phyloP scores from a whole-genome alignment of 176 grass and related monocot species.

The Musa beccarii region DNA sequence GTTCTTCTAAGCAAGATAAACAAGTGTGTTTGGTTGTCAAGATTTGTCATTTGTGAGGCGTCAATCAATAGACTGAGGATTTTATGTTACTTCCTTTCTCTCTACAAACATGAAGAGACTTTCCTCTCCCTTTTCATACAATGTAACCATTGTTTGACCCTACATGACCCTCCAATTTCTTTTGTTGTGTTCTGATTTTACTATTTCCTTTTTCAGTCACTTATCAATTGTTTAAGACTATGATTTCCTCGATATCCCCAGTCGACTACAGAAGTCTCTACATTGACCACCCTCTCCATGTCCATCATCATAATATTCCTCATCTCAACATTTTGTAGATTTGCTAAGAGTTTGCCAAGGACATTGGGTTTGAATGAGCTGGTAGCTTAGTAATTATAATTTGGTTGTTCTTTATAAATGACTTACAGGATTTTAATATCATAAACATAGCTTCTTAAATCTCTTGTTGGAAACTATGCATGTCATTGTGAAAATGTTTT shows the following conservation, averaged over 20 bases:
- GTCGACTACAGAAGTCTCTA: background rate
- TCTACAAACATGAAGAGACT: background rate
- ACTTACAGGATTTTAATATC: background rate
- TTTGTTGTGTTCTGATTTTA: background rate
- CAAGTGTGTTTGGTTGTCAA: background rate
- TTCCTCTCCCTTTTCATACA: too few relatives aligned
- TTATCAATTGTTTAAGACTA: background rate
- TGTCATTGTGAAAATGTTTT: slow-evolving; percentile 1
- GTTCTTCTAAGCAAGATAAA: background rate
- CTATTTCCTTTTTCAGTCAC: background rate
- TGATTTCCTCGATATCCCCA: background rate
- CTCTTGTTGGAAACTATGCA: background rate
- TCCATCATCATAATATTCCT: background rate
- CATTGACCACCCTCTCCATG: background rate
- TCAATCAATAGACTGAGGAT: background rate
- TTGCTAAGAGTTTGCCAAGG: background rate
- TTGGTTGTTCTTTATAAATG: background rate
- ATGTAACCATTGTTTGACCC: background rate
- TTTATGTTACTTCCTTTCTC: background rate
- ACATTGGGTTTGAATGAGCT: background rate
- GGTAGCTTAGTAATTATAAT: background rate
- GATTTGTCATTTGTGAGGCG: background rate
- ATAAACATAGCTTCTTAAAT: background rate
- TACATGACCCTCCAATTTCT: background rate
- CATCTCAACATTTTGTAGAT: background rate